These are phyloP conservation scores for Fusarium oligoseptatum DNA, from an alignment of 2,329 filamentous ascomycete species.

Conservation along the genomic window DNA sequence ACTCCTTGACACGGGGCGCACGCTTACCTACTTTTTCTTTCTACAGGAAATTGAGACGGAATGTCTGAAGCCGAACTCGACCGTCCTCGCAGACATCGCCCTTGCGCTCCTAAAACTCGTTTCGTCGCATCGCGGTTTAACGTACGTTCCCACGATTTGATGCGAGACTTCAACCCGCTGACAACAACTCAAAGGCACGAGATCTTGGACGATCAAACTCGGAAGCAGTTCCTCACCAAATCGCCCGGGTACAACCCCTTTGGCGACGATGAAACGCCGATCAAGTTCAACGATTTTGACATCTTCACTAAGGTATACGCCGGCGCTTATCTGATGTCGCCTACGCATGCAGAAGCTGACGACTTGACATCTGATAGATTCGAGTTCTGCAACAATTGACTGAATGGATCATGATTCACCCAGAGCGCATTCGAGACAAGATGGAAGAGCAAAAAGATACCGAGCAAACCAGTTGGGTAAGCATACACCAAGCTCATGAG, in stretches of 20 bases:
- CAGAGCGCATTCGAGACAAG: constrained; percentile 86
- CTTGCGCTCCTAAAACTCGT: constrained; percentile 91
- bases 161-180: constrained; percentile 6
- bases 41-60: constrained; percentile 86
- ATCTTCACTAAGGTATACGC: constrained; percentile 78
- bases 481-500: constrained; percentile 56
- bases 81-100: constrained; percentile 83
- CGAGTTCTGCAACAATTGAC: constrained; percentile 89
- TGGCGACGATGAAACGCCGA: constrained; percentile 79
- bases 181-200: constrained; percentile 70
- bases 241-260: constrained; percentile 86
- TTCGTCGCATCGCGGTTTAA: constrained; percentile 92
- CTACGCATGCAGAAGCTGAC: not conserved
- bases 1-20: constrained; percentile 2
- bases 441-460: constrained; percentile 85
- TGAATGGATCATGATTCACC: constrained; percentile 88
- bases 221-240: constrained; percentile 88
- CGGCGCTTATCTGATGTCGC: not conserved
- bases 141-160: constrained; percentile 68
- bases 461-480: constrained; percentile 88
- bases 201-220: constrained; percentile 92
- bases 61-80: constrained; percentile 84
- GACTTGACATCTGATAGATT: constrained; percentile 60
- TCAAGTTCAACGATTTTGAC: constrained; percentile 84
- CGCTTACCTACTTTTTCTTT: constrained; percentile 2